phyloP scores from a whole-genome alignment of 2,329 filamentous ascomycete genomes.

The Knoxdaviesia proteae region DNA sequence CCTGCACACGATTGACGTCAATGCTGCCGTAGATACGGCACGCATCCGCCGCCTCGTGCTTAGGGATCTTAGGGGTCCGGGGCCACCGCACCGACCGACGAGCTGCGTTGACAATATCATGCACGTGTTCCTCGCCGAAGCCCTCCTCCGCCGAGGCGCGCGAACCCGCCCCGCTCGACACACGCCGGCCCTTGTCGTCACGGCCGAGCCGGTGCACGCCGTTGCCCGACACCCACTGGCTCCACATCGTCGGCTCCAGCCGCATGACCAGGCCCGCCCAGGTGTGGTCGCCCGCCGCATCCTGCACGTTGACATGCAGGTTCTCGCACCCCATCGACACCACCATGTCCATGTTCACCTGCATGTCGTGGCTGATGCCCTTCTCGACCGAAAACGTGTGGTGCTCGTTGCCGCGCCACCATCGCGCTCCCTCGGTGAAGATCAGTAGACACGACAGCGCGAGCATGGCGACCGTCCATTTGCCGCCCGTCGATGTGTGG shows the following conservation, averaged over 20 bases:
- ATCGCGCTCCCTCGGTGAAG: constrained; percentile 56
- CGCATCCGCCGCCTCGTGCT: constrained; percentile 35
- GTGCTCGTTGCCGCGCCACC: constrained; percentile 67
- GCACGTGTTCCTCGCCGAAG: constrained; percentile 64
- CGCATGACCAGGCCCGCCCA: constrained; percentile 55
- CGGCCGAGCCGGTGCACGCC: constrained; percentile 40
- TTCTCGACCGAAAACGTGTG: constrained; percentile 92
- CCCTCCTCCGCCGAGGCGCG: constrained; percentile 44
- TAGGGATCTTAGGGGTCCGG: constrained; percentile 42
- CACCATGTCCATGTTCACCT: constrained; percentile 92
- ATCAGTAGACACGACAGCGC: constrained; percentile 55
- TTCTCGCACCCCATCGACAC: constrained; percentile 72
- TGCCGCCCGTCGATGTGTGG: constrained; percentile 66
- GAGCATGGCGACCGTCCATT: constrained; percentile 76
- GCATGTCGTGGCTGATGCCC: constrained; percentile 65
- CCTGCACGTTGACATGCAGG: constrained; percentile 92
- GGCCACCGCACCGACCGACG: constrained; percentile 43
- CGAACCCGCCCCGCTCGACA: constrained; percentile 23
- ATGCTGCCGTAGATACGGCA: constrained; percentile 81
- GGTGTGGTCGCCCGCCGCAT: constrained; percentile 81
- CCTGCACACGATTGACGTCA: constrained; percentile 90
- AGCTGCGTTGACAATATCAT: constrained; percentile 64
- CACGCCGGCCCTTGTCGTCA: constrained; percentile 30
- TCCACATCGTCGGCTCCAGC: constrained; percentile 62
- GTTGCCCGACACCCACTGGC: constrained; percentile 55